Evolutionary conservation across 2,329 filamentous ascomycete species (phyloP), one percentile per base, ranked within the genome.

Genomic region (Xylariomycetidae sp.): DNA sequence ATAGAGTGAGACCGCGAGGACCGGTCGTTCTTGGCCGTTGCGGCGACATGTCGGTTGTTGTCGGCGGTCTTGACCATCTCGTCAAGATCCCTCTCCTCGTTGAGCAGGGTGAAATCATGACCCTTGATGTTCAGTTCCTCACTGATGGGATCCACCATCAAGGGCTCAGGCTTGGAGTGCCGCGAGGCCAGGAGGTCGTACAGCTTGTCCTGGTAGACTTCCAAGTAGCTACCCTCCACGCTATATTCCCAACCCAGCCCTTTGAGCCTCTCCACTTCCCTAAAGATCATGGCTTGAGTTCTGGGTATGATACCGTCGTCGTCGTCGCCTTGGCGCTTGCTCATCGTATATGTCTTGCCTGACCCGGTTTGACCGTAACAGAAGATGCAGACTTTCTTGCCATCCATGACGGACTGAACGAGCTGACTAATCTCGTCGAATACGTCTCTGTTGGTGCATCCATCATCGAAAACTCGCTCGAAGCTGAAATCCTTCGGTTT

Each of bases 301-400:
- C 85, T 78, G 2, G 92, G 90, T 38, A 98, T 98, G 83, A 98
- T 96, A 46, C 92, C 92, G 49, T 96, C 87, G 16, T 50, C 2
- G 69, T 63, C 1, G 82, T 85, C 8, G 86, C 94, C 49, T 4
- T 41, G 28, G 16, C 48, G 48, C 20, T 45, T 44, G 36, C 54
- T 57, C 92, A 98, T 98, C 4, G 92, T 97, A 56, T 83, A 86
- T 0, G 92, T 98, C 70, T 98, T 98, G 40, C 92, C 92, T 13
- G 89, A 92, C 4, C 92, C 92, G 0, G 92, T 98, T 61, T 98
- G 92, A 27, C 92, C 92, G 55, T 98, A 98, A 56, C 89, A 96
- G 64, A 98, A 95, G 43, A 98, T 97, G 62, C 90, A 97, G 32
- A 98, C 92, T 49, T 97, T 98, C 67, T 95, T 98, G 2, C 92